phyloP scores from a whole-genome alignment of 1,284 basidiomycete species.

The Leccinum proliferum region DNA sequence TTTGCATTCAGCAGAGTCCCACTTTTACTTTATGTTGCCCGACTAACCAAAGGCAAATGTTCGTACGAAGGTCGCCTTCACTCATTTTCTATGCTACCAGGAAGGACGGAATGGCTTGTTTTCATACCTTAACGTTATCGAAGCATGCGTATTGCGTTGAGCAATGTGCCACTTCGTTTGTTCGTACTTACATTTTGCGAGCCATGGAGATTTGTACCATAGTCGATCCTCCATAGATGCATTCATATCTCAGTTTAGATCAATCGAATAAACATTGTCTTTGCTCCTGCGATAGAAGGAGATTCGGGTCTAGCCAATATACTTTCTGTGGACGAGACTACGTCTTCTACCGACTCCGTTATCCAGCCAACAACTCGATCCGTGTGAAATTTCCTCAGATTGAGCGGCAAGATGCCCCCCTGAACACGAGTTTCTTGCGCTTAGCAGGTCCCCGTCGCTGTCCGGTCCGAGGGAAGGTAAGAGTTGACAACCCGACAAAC shows the following conservation, averaged over 20 bases:
- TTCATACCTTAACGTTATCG: constrained; percentile 26
- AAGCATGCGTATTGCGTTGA: constrained; percentile 7
- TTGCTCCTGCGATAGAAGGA: neutral
- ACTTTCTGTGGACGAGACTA: neutral
- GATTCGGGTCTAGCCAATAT: neutral
- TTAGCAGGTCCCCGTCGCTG: neutral
- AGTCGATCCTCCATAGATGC: neutral
- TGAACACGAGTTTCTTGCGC: neutral
- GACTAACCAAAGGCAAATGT: constrained; percentile 22
- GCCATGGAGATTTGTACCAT: neutral
- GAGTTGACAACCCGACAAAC: neutral
- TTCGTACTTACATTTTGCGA: constrained; percentile 10
- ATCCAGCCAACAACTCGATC: neutral
- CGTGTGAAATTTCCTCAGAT: neutral
- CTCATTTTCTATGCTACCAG: constrained; percentile 13
- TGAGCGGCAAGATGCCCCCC: neutral
- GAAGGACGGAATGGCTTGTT: constrained; percentile 19
- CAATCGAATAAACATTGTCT: neutral
- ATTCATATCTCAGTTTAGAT: neutral
- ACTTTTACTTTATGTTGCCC: constrained; percentile 23
- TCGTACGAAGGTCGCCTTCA: constrained; percentile 19
- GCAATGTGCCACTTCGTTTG: constrained; percentile 7
- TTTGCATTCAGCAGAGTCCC: constrained; percentile 14
- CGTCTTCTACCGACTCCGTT: neutral
- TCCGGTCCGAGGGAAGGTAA: neutral